Evolutionary conservation across 2,329 filamentous ascomycete species (phyloP).

Genomic region (Podosphaera leucotricha): DNA sequence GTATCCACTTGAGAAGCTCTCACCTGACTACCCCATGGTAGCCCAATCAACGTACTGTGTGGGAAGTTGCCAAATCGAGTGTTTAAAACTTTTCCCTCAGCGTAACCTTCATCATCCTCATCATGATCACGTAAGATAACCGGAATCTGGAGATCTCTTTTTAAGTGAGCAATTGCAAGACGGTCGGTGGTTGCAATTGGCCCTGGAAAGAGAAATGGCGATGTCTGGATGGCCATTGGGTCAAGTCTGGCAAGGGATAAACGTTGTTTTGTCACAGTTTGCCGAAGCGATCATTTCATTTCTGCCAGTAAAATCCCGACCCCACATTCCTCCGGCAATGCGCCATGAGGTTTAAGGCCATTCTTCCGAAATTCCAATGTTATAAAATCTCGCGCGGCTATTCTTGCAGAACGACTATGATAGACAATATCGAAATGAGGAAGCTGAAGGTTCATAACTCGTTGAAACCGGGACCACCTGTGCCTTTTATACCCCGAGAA

Average conservation of each 20-base stretch:
- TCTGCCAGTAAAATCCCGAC: background rate
- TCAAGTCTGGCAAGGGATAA: background rate
- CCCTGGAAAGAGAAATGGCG: conserved; percentile 60
- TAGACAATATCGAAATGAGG: conserved; percentile 7
- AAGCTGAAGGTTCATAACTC: conserved; percentile 15
- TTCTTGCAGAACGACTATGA: background rate
- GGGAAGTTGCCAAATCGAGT: conserved; percentile 86
- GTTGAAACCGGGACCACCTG: conserved; percentile 12
- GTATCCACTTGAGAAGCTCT: conserved; percentile 78
- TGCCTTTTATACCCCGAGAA: conserved; percentile 12
- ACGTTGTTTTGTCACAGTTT: background rate
- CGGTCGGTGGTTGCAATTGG: conserved; percentile 34
- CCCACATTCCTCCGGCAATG: background rate
- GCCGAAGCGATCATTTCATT: background rate
- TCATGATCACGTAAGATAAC: conserved; percentile 40
- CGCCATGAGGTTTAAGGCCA: background rate
- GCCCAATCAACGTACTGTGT: conserved; percentile 49
- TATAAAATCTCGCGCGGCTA: background rate
- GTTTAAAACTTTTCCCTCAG: conserved; percentile 60
- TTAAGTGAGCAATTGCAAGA: conserved; percentile 69
- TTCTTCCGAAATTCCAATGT: background rate
- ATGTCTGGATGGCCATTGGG: conserved; percentile 19
- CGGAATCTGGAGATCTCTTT: conserved; percentile 64
- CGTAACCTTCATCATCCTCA: conserved; percentile 45
- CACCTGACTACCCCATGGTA: conserved; percentile 83